A percentile compares a stretch with the other conserved stretches of the same genome.
Evolutionary conservation across 2,329 filamentous ascomycete species (phyloP).

Genomic region (Ceratocystis cacaofunesta): DNA sequence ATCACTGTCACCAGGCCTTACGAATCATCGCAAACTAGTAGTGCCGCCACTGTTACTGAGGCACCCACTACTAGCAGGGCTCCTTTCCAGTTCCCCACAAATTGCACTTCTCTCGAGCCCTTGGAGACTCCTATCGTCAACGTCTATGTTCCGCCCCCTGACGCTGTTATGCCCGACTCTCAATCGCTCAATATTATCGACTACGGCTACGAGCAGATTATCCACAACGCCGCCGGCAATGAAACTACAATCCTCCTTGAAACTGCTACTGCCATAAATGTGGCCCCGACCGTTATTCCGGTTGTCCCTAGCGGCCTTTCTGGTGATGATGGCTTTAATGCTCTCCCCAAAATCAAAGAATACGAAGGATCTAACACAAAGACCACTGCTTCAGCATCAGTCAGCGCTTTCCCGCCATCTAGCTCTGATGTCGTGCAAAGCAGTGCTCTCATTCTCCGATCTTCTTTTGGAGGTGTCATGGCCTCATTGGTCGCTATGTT

Average conservation of each 20-base stretch:
- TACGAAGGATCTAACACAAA: background rate
- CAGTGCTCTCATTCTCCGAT: background rate
- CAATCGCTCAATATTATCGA: constrained; percentile 1
- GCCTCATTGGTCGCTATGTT: background rate
- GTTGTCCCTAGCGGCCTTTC: background rate
- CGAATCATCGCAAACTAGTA: background rate
- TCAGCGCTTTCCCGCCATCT: background rate
- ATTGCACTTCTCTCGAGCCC: background rate
- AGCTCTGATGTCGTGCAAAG: background rate
- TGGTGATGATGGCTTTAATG: background rate
- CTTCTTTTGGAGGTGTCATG: background rate
- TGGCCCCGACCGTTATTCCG: background rate
- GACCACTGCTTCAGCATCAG: background rate
- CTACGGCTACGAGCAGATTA: constrained; percentile 1
- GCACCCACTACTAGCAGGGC: background rate
- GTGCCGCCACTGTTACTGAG: background rate
- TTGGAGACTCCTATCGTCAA: constrained; percentile 14
- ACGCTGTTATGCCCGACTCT: constrained; percentile 1
- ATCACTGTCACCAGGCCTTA: constrained; percentile 21
- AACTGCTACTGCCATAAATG: background rate
- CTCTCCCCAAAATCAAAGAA: background rate
- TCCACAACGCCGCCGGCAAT: constrained; percentile 1
- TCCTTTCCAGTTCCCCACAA: constrained; percentile 12
- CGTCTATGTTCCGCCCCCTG: constrained; percentile 8
- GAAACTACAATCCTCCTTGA: background rate